Evolutionary conservation across 2,329 filamentous ascomycete genomes (phyloP).

Genomic region (Botrytis fabae): DNA sequence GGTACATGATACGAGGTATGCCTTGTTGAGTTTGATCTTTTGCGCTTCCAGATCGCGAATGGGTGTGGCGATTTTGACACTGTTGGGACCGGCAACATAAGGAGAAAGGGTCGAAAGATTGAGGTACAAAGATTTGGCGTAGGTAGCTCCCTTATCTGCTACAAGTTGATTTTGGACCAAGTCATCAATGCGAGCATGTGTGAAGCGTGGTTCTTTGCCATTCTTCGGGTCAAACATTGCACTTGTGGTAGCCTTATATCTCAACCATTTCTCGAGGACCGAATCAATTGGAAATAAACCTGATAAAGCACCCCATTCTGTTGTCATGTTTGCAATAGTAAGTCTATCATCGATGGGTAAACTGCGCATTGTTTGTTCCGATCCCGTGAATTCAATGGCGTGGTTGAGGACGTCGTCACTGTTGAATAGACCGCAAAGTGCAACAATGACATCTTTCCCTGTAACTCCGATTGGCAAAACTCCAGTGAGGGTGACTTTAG

Average conservation of each 20-base stretch:
- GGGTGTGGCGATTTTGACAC: slow-evolving; percentile 82
- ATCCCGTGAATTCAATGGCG: slow-evolving; percentile 82
- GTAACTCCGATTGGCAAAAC: slow-evolving; percentile 75
- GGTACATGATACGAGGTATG: slow-evolving; percentile 88
- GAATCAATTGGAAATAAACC: slow-evolving; percentile 80
- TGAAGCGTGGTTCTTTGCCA: slow-evolving; percentile 60
- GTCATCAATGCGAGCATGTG: slow-evolving; percentile 70
- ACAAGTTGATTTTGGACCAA: slow-evolving; percentile 64
- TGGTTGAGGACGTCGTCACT: slow-evolving; percentile 89
- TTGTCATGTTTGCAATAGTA: slow-evolving; percentile 78
- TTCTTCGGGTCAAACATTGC: slow-evolving; percentile 57
- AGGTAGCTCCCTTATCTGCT: slow-evolving; percentile 75
- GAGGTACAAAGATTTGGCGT: slow-evolving; percentile 80
- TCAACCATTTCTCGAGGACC: slow-evolving; percentile 70
- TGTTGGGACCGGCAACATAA: slow-evolving; percentile 85
- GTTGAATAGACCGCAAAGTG: slow-evolving; percentile 82
- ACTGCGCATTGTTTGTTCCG: slow-evolving; percentile 71
- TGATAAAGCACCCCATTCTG: slow-evolving; percentile 73
- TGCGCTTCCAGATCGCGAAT: slow-evolving; percentile 70
- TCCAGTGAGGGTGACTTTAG: slow-evolving; percentile 76
- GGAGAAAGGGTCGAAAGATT: slow-evolving; percentile 82
- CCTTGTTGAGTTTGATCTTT: slow-evolving; percentile 77
- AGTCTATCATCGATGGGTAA: slow-evolving; percentile 72
- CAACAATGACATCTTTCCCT: slow-evolving; percentile 92
- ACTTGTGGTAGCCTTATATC: slow-evolving; percentile 71